Evolutionary conservation across 164 flowering plant genomes (phyloP), one percentile per base, ranked within the genome.

Genomic region (Vitis cinerea): DNA sequence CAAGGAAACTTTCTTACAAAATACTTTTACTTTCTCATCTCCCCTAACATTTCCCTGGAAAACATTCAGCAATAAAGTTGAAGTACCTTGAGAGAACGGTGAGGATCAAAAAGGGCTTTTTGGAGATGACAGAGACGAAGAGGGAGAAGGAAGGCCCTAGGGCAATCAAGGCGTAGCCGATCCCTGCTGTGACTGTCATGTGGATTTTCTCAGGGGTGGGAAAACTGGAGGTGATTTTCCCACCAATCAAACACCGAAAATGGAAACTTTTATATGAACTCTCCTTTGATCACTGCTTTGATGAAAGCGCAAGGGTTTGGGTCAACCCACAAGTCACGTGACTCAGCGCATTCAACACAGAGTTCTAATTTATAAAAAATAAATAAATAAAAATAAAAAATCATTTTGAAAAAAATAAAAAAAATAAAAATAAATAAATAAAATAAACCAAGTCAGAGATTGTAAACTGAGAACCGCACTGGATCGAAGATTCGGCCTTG

Each of bases 131-230:
- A 10, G 93, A 63, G 77, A 86, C 67, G 86, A 95, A 93, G 71
- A 95, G 86, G 9, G 96, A 78, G 67, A 95, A 84, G 29, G 99
- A 85, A 4, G 99, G 99, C 11, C 99, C 99, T 15, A 95, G 78
- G 29, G 99, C 97, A 44, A 93, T 16, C 83, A 95, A 70, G 47
- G 85, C 87, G 84, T 95, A 93, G 47, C 99, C 99, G 57, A 91
- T 74, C 74, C 99, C 99, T 16, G 99, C 99, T 19, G 86, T 85
- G 16, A 93, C 85, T 29, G 98, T 92, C 99, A 95, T 94, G 29
- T 59, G 59, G 11, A 31, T 15, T 23, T 50, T 8, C 8, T 16
- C 8, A 9, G 44, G 10, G 2, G 8, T 12, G 23, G 55, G 23
- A 10, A 10, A 47, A 47, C 4, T 11, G 6, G 7, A 12, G 56